Percentiles rank a stretch among this genome's conserved stretches.
phyloP scores from a whole-genome alignment of 2,329 filamentous ascomycete species.

The Colletotrichum paranaense region DNA sequence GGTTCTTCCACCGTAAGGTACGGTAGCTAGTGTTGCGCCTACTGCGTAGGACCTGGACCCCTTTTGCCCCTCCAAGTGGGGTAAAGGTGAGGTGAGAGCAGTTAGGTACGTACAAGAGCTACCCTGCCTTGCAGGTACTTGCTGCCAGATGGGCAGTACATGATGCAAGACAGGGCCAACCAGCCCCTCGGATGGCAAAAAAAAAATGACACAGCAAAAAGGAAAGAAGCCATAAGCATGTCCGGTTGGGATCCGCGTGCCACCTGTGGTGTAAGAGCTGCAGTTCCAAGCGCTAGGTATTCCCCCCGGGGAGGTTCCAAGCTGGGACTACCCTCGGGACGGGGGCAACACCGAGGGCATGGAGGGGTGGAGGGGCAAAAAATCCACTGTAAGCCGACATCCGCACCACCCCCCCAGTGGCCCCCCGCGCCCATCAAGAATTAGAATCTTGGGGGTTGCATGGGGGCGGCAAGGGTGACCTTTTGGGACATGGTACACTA shows the following conservation, averaged over 20 bases:
- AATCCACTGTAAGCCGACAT: background rate
- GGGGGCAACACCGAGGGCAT: slow-evolving; percentile 18
- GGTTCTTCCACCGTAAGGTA: slow-evolving; percentile 1
- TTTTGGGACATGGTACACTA: background rate
- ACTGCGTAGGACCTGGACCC: slow-evolving; percentile 24
- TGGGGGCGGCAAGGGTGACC: background rate
- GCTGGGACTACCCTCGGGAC: slow-evolving; percentile 13
- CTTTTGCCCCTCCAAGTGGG: slow-evolving; percentile 33
- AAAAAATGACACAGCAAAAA: background rate
- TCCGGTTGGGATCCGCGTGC: background rate
- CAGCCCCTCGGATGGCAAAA: slow-evolving; percentile 13
- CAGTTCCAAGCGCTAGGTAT: slow-evolving; percentile 19
- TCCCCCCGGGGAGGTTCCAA: background rate
- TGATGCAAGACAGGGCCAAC: slow-evolving; percentile 19
- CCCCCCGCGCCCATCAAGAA: background rate
- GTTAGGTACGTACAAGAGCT: slow-evolving; percentile 8
- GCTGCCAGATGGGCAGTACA: slow-evolving; percentile 12
- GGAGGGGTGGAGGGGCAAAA: slow-evolving; percentile 6
- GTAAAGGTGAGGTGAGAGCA: background rate
- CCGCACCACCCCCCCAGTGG: background rate
- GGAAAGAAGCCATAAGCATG: background rate
- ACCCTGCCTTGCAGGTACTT: slow-evolving; percentile 16
- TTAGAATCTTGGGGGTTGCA: background rate
- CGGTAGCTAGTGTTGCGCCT: slow-evolving; percentile 2
- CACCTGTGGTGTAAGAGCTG: slow-evolving; percentile 11